phyloP scores from a whole-genome alignment of 1,284 basidiomycete species.

The Puccinia novopanici region DNA sequence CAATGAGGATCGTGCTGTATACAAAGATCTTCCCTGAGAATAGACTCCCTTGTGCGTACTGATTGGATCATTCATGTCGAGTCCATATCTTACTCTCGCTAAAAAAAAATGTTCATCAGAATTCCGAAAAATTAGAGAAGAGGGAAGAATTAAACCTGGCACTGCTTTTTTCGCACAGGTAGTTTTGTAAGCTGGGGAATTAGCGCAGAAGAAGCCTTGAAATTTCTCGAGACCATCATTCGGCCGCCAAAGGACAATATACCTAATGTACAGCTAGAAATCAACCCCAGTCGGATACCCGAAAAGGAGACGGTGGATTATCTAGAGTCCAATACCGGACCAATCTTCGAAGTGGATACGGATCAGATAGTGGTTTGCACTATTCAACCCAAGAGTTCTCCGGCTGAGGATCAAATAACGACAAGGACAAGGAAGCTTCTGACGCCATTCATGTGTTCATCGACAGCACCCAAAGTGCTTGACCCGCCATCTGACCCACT shows the following conservation, averaged over 20 bases:
- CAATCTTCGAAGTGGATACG: constrained; percentile 30
- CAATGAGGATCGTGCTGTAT: not conserved
- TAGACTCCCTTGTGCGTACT: constrained; percentile 9
- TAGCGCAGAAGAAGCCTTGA: constrained; percentile 17
- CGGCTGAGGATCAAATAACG: not conserved
- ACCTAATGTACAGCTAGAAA: not conserved
- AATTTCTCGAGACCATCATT: constrained; percentile 31
- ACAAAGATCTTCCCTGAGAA: not conserved
- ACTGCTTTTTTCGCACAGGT: constrained; percentile 13
- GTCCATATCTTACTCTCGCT: not conserved
- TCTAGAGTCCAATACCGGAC: constrained; percentile 27
- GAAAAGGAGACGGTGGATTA: constrained; percentile 45
- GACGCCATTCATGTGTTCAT: constrained; percentile 24
- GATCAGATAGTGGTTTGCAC: constrained; percentile 39
- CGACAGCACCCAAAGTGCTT: not conserved
- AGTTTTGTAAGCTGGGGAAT: constrained; percentile 48
- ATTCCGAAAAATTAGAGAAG: not conserved
- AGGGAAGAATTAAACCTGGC: not conserved
- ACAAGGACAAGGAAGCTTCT: constrained; percentile 21
- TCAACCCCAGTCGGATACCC: constrained; percentile 16
- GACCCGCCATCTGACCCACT: constrained; percentile 2
- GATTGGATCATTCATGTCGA: not conserved
- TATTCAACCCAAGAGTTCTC: not conserved
- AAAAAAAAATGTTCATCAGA: not conserved
- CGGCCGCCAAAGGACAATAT: not conserved